These are phyloP conservation scores for Diaporthe sp. DNA, from an alignment of 2,329 filamentous ascomycete species.

Conservation along the genomic window DNA sequence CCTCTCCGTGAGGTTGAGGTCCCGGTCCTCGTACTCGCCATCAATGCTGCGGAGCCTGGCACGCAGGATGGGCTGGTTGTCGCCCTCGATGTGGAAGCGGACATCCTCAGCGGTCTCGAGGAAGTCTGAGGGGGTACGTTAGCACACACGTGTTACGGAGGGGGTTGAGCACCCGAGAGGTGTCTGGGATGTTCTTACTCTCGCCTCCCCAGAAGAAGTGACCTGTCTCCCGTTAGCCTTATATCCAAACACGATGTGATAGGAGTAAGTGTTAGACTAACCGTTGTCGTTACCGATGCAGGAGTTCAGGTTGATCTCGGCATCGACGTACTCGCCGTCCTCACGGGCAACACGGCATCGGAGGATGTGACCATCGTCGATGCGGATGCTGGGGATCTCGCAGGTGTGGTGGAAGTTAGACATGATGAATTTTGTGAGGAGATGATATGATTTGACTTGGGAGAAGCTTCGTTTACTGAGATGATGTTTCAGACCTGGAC, in stretches of 20 bases:
- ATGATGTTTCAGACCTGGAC: background rate
- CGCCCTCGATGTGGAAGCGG: constrained; percentile 64
- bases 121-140: constrained; percentile 53
- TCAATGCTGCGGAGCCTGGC: constrained; percentile 59
- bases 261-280: constrained; percentile 44
- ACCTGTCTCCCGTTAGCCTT: constrained; percentile 47
- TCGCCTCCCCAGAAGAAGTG: constrained; percentile 60
- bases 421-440: constrained; percentile 27
- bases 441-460: background rate
- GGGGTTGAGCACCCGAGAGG: background rate
- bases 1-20: constrained; percentile 70
- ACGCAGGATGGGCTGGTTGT: constrained; percentile 65
- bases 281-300: constrained; percentile 67
- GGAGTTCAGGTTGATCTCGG: constrained; percentile 63
- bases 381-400: constrained; percentile 51
- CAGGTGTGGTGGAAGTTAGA: constrained; percentile 39
- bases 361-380: constrained; percentile 66
- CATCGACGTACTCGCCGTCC: constrained; percentile 59
- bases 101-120: constrained; percentile 61
- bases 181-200: constrained; percentile 42
- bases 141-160: constrained; percentile 4
- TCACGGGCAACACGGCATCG: constrained; percentile 54
- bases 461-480: background rate
- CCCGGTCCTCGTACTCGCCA: constrained; percentile 56
- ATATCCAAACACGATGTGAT: background rate